phyloP scores from a whole-genome alignment of 129 eudicot genomes.

The Saussurea involucrata region DNA sequence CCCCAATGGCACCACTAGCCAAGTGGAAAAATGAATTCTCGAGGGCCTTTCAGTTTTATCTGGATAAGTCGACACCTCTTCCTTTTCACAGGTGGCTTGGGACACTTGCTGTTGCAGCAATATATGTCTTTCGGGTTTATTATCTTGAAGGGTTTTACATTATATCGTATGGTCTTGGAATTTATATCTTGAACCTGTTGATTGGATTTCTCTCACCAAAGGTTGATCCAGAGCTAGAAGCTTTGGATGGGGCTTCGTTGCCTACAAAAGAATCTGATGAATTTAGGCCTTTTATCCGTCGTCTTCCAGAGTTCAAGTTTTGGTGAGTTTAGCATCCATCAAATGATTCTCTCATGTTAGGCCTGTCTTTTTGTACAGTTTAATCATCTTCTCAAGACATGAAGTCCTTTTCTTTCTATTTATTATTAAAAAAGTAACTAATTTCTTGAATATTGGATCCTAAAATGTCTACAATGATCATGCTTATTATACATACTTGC shows the following conservation, averaged over 20 bases:
- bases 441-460: background rate
- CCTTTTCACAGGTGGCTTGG: slow-evolving; percentile 64
- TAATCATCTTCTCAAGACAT: background rate
- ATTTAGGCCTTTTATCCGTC: slow-evolving; percentile 61
- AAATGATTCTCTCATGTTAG: background rate
- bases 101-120: slow-evolving; percentile 41
- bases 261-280: slow-evolving; percentile 62
- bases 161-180: slow-evolving; percentile 59
- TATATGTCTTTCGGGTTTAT: slow-evolving; percentile 51
- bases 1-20: slow-evolving; percentile 40
- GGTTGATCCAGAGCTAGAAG: slow-evolving; percentile 68
- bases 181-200: slow-evolving; percentile 51
- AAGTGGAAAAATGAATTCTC: slow-evolving; percentile 51
- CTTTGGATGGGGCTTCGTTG: slow-evolving; percentile 47
- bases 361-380: no score
- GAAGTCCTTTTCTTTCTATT: background rate
- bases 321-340: slow-evolving; percentile 37
- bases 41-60: slow-evolving; percentile 43
- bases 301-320: slow-evolving; percentile 64
- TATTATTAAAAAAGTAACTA: background rate
- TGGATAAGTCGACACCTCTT: slow-evolving; percentile 56
- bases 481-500: background rate
- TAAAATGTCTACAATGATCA: background rate
- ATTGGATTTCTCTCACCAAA: slow-evolving; percentile 67
- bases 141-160: slow-evolving; percentile 58